Base-by-base conservation (phyloP, 2,329 filamentous ascomycete genomes). In the Xylariaceae sp. region DNA sequence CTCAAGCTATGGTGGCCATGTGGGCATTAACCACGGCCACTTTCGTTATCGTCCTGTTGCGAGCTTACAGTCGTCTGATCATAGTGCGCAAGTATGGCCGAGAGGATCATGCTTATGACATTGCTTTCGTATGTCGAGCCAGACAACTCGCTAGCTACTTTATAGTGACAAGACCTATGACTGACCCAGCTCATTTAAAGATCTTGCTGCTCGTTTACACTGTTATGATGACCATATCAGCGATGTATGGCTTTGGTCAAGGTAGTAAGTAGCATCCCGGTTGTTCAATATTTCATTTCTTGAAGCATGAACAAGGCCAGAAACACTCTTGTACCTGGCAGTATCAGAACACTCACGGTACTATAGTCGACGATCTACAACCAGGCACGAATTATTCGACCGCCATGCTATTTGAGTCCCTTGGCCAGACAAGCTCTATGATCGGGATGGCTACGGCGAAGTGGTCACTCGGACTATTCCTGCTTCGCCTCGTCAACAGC, bases 401-500 rank as follows among this genome's bases (percentile, higher is more conserved):
- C n/a, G 44, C 44, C 16, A 33, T 45, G 15, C 32, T 46, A 4
- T 37, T 33, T 28, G 35, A 43, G 32, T 36, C 40, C 6, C 37
- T 49, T 11, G 45, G 42, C n/a, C 42, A 44, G 30, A 34, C 42
- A 6, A 41, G 42, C 19, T 32, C 39, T 19, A 37, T 44, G 16
- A 24, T 48, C 19, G 42, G 38, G 12, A 44, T 44, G 38, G 34
- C 36, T 7, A 34, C 43, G 9, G 44, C 43, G 3, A 49, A 49
- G 31, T 41, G 34, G n/a, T 46, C 46, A 12, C 34, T 49, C 9
- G 46, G 43, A 1, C 32, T 49, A 1, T 49, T 49, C 33, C 28
- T 46, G 3, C 28, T 49, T 15, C 43, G 43, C 9, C 31, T 49
- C n/a, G 40, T 42, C 9, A 35, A 22, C 24, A 30, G 22, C 12